Evolutionary conservation across 2,329 filamentous ascomycete species (phyloP), one percentile per base, ranked within the genome.

Genomic region (Trichoderma atrobrunneum): DNA sequence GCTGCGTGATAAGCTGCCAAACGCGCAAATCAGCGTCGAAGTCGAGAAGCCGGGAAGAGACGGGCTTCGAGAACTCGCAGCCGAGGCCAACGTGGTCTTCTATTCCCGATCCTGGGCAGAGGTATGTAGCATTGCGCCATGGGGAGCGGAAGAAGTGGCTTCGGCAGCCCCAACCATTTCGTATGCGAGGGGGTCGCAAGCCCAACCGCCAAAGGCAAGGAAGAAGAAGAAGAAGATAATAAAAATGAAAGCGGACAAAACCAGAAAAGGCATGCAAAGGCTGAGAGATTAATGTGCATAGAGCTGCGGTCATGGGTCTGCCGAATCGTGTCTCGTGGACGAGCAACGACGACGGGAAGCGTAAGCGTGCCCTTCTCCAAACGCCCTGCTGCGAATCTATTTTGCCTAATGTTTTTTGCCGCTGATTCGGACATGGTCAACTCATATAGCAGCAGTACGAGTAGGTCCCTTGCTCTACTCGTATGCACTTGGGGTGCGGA

Each of bases 51-150:
- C 91, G 2, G 85, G 84, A 14, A 86, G 92, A 12, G 79, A 81
- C 32, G 90, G 89, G 3, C 83, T 93, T 70, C 81, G 84, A 64
- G 83, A 87, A 32, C 84, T 93, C 62, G 90, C 90, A 30, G 83
- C 83, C 48, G 84, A 87, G 75, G 91, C 90, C 28, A 89, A 93
- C 77, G 86, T 92, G 21, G 88, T 93, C n/a, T 93, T 93, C 79
- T 93, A 91, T 81, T 92, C 91, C 14, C 88, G 86, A 76, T 85
- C 84, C 65, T 94, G 92, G 91, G 91, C 91, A 72, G 86, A 90
- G 83, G 90, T 91, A 81, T 80, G 80, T 61, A 48, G 24, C 51
- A 68, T 43, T 62, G 57, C 5, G 39, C 26, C 28, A 28, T 28
- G 39, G 39, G 57, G 57, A 36, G 28, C 39, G n/a, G 14, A 70